Percentiles rank a stretch among this genome's conserved stretches.
These are phyloP conservation scores for Poa annua DNA, from an alignment of 176 grass and related monocot species.

Conservation along the genomic window DNA sequence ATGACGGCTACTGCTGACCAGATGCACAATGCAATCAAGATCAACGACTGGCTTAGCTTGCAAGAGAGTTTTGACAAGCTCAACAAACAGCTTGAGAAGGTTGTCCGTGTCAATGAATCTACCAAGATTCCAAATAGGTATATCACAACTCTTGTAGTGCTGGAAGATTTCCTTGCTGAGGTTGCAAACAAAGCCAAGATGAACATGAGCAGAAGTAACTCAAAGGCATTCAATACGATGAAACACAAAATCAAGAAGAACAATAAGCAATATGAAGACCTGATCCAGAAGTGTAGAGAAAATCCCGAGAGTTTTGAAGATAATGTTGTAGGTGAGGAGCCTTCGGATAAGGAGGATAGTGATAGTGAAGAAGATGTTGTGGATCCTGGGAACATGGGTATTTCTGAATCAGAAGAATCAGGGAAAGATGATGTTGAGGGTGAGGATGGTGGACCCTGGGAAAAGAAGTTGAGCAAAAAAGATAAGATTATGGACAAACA, in stretches of 20 bases:
- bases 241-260: constrained; percentile 96
- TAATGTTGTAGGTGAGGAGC: constrained; percentile 50
- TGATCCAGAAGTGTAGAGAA: constrained; percentile 64
- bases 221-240: constrained; percentile 66
- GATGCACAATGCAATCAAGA: constrained; percentile 95
- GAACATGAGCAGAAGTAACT: constrained; percentile 95
- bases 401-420: constrained; percentile 53
- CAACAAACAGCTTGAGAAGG: constrained; percentile 98
- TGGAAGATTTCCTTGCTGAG: constrained; percentile 85
- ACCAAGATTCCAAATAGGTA: constrained; percentile 73
- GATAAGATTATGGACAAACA: constrained; percentile 85
- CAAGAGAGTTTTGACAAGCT: constrained; percentile 92
- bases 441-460: constrained; percentile 51
- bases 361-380: constrained; percentile 60
- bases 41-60: constrained; percentile 92
- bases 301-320: constrained; percentile 74
- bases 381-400: constrained; percentile 50
- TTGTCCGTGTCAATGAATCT: constrained; percentile 79
- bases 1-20: constrained; percentile 79
- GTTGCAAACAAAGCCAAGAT: constrained; percentile 84
- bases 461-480: constrained; percentile 56
- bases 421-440: constrained; percentile 37
- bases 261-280: constrained; percentile 87
- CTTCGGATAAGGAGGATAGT: constrained; percentile 23
- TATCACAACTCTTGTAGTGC: constrained; percentile 77